phyloP scores from a whole-genome alignment of 2,329 filamentous ascomycete species.

The Rachicladosporium sp. region DNA sequence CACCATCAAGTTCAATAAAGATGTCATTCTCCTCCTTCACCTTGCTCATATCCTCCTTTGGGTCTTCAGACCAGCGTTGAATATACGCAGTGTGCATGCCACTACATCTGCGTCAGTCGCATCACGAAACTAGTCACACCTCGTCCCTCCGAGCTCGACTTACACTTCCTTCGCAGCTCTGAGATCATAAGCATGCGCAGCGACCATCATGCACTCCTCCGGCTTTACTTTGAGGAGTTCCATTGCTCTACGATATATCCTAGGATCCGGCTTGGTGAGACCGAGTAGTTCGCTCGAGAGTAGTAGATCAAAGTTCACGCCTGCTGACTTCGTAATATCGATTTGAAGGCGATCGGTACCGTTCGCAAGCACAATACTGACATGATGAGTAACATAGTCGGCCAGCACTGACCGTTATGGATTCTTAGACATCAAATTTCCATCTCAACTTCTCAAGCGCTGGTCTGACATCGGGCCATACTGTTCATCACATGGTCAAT shows the following conservation, averaged over 20 bases:
- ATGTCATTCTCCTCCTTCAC: conserved; percentile 28
- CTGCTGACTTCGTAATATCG: conserved; percentile 37
- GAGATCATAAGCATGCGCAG: conserved; percentile 44
- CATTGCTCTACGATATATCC: conserved; percentile 36
- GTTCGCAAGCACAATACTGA: conserved; percentile 38
- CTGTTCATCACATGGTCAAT: conserved; percentile 6
- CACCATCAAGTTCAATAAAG: conserved; percentile 7
- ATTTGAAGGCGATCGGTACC: conserved; percentile 44
- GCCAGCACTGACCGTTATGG: too few species aligned
- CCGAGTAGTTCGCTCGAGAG: conserved; percentile 42
- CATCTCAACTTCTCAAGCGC: conserved; percentile 30
- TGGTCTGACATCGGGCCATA: conserved; percentile 39
- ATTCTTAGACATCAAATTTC: conserved; percentile 19
- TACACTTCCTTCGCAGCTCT: conserved; percentile 32
- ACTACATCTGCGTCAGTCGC: neutral
- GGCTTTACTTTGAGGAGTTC: conserved; percentile 32
- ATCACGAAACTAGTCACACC: neutral
- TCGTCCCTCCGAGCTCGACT: neutral
- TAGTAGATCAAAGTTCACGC: conserved; percentile 38
- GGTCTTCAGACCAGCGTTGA: conserved; percentile 42
- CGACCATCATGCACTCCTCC: conserved; percentile 40
- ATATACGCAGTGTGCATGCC: conserved; percentile 44
- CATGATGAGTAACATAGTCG: neutral
- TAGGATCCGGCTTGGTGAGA: conserved; percentile 36
- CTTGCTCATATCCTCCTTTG: conserved; percentile 29